phyloP scores from a whole-genome alignment of 129 eudicot genomes.

The Cynara cardunculus region DNA sequence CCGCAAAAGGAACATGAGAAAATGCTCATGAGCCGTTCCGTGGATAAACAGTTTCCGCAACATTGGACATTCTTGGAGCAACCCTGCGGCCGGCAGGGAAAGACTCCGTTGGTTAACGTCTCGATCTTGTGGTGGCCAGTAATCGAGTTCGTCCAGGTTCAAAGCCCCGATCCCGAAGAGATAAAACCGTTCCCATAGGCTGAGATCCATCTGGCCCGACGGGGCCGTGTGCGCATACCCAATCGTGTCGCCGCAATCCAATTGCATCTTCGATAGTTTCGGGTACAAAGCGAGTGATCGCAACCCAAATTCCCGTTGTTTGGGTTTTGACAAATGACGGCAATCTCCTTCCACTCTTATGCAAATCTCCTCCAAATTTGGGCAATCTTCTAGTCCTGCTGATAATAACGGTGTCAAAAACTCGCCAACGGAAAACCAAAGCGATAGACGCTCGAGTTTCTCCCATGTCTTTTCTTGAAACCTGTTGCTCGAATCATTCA shows the following conservation, averaged over 20 bases:
- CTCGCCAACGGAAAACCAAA: constrained; percentile 90
- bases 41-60: constrained; percentile 84
- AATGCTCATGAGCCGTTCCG: constrained; percentile 90
- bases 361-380: constrained; percentile 61
- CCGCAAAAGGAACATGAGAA: constrained; percentile 55
- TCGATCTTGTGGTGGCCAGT: constrained; percentile 97
- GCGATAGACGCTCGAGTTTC: constrained; percentile 54
- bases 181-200: constrained; percentile 91
- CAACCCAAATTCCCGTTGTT: constrained; percentile 60
- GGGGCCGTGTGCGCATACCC: constrained; percentile 96
- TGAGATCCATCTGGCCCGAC: constrained; percentile 89
- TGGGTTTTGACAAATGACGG: constrained; percentile 54
- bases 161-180: constrained; percentile 55
- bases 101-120: constrained; percentile 93
- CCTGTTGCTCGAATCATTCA: constrained; percentile 29
- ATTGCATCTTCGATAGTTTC: constrained; percentile 56
- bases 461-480: constrained; percentile 50
- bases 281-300: constrained; percentile 47
- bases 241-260: constrained; percentile 82
- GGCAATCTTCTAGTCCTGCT: constrained; percentile 75
- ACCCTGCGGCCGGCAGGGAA: constrained; percentile 83
- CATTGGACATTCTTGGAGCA: constrained; percentile 53
- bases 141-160: constrained; percentile 62
- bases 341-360: constrained; percentile 95
- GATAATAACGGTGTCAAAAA: constrained; percentile 61